Conservation (phyloP, 805 yeast species). For the Candida odintsovae region DNA sequence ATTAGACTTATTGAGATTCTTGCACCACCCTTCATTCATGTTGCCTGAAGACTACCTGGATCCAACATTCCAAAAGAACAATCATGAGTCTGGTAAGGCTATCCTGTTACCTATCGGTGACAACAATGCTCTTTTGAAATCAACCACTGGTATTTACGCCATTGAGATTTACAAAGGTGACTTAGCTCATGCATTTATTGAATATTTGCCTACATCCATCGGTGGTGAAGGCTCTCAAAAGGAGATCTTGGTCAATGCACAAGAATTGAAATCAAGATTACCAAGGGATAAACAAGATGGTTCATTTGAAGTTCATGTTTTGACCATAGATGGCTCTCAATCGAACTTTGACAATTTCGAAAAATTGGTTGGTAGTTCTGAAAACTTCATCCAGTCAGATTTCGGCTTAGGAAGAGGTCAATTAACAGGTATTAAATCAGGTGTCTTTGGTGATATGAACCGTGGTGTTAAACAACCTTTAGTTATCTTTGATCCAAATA, state of each 20-base stretch:
- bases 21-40: conserved; percentile 76
- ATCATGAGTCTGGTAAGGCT: conserved; percentile 34
- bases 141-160: conserved; percentile 65
- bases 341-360: conserved; percentile 45
- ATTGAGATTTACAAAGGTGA: conserved; percentile 55
- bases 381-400: conserved; percentile 23
- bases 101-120: conserved; percentile 40
- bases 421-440: conserved; percentile 34
- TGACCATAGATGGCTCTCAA: conserved; percentile 59
- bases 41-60: conserved; percentile 59
- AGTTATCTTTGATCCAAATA: conserved; percentile 31
- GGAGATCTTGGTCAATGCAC: conserved; percentile 42
- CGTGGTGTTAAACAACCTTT: conserved; percentile 23
- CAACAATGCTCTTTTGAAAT: conserved; percentile 39
- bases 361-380: conserved; percentile 9
- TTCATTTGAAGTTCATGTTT: conserved; percentile 43
- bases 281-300: conserved; percentile 27
- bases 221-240: conserved; percentile 60
- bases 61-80: conserved; percentile 27
- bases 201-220: conserved; percentile 49
- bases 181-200: conserved; percentile 45
- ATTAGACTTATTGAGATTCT: conserved; percentile 68
- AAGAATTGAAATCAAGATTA: conserved; percentile 35
- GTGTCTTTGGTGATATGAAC: conserved; percentile 25
- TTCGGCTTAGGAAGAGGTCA: conserved; percentile 38